Evolutionary conservation across 805 yeast genomes (phyloP).

Genomic region (Candida caryicola): DNA sequence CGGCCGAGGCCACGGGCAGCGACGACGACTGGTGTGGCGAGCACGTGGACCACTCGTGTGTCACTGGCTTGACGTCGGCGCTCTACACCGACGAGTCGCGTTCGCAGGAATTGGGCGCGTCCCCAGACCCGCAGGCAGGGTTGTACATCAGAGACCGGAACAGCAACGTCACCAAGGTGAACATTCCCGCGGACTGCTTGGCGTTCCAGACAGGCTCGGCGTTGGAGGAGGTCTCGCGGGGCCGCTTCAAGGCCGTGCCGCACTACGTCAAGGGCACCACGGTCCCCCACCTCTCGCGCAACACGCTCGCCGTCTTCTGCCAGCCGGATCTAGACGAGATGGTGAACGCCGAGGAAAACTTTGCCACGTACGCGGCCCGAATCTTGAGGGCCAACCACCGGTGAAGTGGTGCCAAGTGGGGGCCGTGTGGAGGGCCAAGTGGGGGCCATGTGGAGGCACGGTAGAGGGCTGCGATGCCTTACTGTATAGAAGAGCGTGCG

Average conservation of each 20-base stretch:
- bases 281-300: constrained; percentile 39
- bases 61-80: constrained; percentile 59
- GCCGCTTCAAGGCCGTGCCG: constrained; percentile 54
- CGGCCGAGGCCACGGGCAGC: constrained; percentile 16
- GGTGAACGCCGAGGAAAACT: constrained; percentile 44
- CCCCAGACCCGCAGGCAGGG: constrained; percentile 49
- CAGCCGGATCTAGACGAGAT: constrained; percentile 54
- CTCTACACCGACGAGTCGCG: constrained; percentile 42
- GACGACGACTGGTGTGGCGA: constrained; percentile 59
- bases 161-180: constrained; percentile 46
- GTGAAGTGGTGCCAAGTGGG: no score
- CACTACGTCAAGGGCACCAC: constrained; percentile 51
- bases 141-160: constrained; percentile 48
- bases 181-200: constrained; percentile 51
- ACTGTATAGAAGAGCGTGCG: background rate
- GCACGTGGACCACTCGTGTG: constrained; percentile 58
- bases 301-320: constrained; percentile 60
- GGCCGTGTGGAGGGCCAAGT: no score
- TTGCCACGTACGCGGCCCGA: constrained; percentile 48
- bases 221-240: constrained; percentile 48
- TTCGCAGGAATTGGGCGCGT: constrained; percentile 22
- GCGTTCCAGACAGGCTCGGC: constrained; percentile 65
- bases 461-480: no score
- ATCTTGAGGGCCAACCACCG: constrained; percentile 42
- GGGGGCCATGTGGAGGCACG: no score